Evolutionary conservation across 257 asterid genomes (phyloP).

Genomic region (Echium plantagineum): DNA sequence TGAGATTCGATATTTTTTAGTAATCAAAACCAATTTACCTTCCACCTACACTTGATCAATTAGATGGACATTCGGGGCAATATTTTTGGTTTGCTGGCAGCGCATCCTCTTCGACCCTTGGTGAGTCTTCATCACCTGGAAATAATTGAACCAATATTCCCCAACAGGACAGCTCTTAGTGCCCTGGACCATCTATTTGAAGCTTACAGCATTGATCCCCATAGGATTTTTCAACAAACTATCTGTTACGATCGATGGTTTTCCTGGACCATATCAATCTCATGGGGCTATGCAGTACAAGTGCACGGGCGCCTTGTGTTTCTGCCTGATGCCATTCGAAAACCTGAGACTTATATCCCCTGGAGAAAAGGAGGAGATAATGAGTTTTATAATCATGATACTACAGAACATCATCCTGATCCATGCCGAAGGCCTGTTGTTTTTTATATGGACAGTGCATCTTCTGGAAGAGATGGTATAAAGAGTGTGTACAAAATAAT

Average conservation of each 20-base stretch:
- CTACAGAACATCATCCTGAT: constrained; percentile 25
- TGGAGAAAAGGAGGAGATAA: constrained; percentile 36
- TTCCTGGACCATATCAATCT: constrained; percentile 67
- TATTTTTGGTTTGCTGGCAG: constrained; percentile 55
- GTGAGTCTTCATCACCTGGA: constrained; percentile 67
- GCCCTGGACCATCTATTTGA: constrained; percentile 41
- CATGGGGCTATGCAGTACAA: constrained; percentile 87
- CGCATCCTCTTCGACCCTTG: constrained; percentile 55
- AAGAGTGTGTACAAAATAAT: constrained; percentile 29
- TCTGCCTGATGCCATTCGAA: constrained; percentile 42
- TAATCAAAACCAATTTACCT: neutral
- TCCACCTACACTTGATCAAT: constrained; percentile 1
- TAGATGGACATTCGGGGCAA: constrained; percentile 76
- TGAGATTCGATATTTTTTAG: neutral
- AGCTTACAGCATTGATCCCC: constrained; percentile 47
- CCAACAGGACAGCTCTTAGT: constrained; percentile 30
- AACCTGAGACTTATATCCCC: constrained; percentile 36
- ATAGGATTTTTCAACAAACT: constrained; percentile 57
- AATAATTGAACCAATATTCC: constrained; percentile 47
- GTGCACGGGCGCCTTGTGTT: constrained; percentile 30
- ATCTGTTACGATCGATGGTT: constrained; percentile 69
- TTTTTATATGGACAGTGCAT: constrained; percentile 36
- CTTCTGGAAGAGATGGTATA: constrained; percentile 20
- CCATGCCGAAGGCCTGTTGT: constrained; percentile 47
- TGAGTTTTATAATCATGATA: constrained; percentile 20